Percentiles rank a stretch among this genome's conserved stretches.
phyloP scores from a whole-genome alignment of 2,329 filamentous ascomycete species.

The Phaeosphaeriaceae sp. region DNA sequence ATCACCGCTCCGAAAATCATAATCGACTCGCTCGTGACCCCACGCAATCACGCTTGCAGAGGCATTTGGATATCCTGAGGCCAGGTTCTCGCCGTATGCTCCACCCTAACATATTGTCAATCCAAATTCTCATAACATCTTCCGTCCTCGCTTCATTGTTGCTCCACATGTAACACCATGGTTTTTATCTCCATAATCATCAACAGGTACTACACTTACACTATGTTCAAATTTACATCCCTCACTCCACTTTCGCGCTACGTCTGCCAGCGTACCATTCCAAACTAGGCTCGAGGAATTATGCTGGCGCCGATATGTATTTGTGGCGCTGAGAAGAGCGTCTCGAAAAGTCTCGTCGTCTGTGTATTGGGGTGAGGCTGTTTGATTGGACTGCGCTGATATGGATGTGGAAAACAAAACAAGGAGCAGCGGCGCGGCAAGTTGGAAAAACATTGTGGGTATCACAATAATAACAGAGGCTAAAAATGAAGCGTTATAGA shows the following conservation, averaged over 20 bases:
- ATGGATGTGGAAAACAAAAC: neutral
- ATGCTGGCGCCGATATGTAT: slow-evolving; percentile 62
- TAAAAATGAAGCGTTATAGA: no score
- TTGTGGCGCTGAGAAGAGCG: slow-evolving; percentile 68
- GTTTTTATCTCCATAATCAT: neutral
- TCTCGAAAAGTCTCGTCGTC: slow-evolving; percentile 48
- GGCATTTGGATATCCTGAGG: slow-evolving; percentile 68
- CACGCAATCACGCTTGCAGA: slow-evolving; percentile 68
- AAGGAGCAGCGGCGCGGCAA: neutral
- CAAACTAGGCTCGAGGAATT: slow-evolving; percentile 55
- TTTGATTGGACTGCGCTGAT: neutral
- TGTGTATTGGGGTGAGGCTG: neutral
- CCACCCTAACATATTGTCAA: slow-evolving; percentile 53
- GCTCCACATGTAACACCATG: no score
- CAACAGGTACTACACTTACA: slow-evolving; percentile 30
- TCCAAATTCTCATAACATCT: no score
- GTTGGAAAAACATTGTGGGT: neutral
- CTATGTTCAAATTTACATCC: slow-evolving; percentile 60
- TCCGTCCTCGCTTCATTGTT: no score
- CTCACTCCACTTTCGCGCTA: slow-evolving; percentile 58
- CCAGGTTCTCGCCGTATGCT: slow-evolving; percentile 77
- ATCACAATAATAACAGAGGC: neutral
- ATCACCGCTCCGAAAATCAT: slow-evolving; percentile 62
- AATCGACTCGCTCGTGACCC: slow-evolving; percentile 65
- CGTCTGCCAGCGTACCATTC: slow-evolving; percentile 68